Base-by-base conservation (phyloP, 768 basidiomycete genomes). In the Ephemerocybe angulata region DNA sequence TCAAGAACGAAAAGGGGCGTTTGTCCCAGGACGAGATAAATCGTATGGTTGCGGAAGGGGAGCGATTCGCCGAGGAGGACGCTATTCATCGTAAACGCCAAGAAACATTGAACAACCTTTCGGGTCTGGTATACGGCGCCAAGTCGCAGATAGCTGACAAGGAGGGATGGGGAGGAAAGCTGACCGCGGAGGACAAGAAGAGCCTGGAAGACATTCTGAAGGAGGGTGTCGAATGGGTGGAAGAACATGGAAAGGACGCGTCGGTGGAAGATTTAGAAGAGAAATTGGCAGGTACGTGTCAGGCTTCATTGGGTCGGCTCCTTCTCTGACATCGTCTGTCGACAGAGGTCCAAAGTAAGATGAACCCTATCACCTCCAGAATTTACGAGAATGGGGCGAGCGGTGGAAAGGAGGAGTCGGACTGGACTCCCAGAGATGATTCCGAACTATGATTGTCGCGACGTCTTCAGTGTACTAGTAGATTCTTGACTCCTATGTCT, bases 1-100 rank as follows among this genome's bases (percentile, higher is more conserved):
- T 97, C 75, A 94, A 85, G 62, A 97, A 97, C 74, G 93, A 96
- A 71, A 95, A 94, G 77, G 93, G 92, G 42, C 90, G 95, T 75
- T 84, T 93, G 21, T 82, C 78, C 44, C 85, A 88, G 61, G 91
- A 93, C 57, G 90, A 97, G 57, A 96, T 97, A 58, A 93, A 97
- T 66, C 90, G 93, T 57, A 97, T 96, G 94, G 90, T 97, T 53
- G 83, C 78, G 27, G 94, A 97, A 63, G 93, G 92, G 3, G 93
- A 98, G 79, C 86, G 93, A 65, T 95, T 90, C 62, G 88, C 88
- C 1, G 71, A 81, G 5, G 88, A 90, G 71, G 90, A 92, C 55
- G 90, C 82, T 70, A 80, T 81, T 41, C 85, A 87, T 67, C 83
- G 87, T 61, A 89, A 88, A 72, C 86, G 88, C 47, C 89, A 92